Evolutionary conservation across 441 rosid genomes (phyloP).

Genomic region (Adansonia madagascariensis): DNA sequence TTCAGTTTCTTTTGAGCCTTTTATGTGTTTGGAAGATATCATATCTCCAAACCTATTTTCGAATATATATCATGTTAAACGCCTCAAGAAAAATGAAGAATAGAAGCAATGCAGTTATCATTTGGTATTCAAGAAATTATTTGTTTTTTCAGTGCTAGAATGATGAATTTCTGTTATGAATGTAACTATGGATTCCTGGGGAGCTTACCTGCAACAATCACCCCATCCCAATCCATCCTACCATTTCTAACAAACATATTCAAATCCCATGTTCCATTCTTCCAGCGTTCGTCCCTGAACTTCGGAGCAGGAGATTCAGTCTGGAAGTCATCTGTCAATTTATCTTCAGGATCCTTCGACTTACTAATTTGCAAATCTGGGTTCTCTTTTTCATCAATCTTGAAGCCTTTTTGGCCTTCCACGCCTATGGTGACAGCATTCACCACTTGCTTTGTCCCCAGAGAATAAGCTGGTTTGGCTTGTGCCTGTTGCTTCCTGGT

Average conservation of each 20-base stretch:
- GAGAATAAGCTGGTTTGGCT: constrained; percentile 28
- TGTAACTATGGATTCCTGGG: neutral
- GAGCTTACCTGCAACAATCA: constrained; percentile 47
- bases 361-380: constrained; percentile 12
- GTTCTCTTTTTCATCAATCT: constrained; percentile 26
- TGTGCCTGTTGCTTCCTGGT: constrained; percentile 35
- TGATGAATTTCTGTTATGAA: neutral
- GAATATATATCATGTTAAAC: too few species aligned
- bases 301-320: constrained; percentile 33
- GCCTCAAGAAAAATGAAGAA: too few species aligned
- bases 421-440: constrained; percentile 33
- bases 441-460: constrained; percentile 44
- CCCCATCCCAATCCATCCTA: constrained; percentile 54
- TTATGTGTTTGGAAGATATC: too few species aligned
- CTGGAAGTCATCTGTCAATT: constrained; percentile 19
- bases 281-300: constrained; percentile 49
- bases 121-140: neutral
- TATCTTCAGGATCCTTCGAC: constrained; percentile 25
- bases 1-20: too few species aligned
- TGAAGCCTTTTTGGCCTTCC: constrained; percentile 36
- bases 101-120: neutral
- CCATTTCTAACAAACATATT: constrained; percentile 57
- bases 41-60: too few species aligned
- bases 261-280: constrained; percentile 58
- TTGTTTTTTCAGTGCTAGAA: neutral